A percentile compares a stretch with the other conserved stretches of the same genome.
Conservation (phyloP, 345 rosid genomes). For the Brassica napus region DNA sequence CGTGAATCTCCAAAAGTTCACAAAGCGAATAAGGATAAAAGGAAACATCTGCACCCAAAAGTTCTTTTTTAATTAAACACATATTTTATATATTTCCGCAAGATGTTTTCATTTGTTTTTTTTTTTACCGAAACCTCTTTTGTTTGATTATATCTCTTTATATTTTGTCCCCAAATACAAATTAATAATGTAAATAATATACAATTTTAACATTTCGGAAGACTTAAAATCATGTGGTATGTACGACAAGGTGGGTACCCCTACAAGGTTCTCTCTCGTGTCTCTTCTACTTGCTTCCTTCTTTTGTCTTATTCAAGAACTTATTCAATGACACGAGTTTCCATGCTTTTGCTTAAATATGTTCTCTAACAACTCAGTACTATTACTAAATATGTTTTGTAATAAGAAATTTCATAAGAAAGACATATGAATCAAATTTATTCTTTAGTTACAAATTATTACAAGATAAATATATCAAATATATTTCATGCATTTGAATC, state of each 20-base stretch:
- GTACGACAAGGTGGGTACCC: slow-evolving; percentile 40
- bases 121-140: not conserved
- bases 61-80: slow-evolving; percentile 39
- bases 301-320: slow-evolving; percentile 39
- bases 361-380: not conserved
- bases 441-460: not conserved
- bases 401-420: not conserved
- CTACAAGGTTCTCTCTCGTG: slow-evolving; percentile 43
- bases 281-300: slow-evolving; percentile 42
- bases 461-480: not conserved
- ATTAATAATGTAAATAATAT: not conserved
- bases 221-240: slow-evolving; percentile 35
- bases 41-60: slow-evolving; percentile 42
- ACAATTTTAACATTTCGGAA: slow-evolving; percentile 10
- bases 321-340: slow-evolving; percentile 31
- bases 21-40: slow-evolving; percentile 40
- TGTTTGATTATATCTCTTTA: not conserved
- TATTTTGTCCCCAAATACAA: not conserved
- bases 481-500: not conserved
- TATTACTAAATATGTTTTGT: not conserved
- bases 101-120: not conserved
- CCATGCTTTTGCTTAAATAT: slow-evolving; percentile 6
- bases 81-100: slow-evolving; percentile 13
- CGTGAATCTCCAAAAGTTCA: slow-evolving; percentile 40
- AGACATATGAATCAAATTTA: not conserved